These are phyloP conservation scores for Sporothrix protearum DNA, from an alignment of 2,329 filamentous ascomycete genomes.

Conservation along the genomic window DNA sequence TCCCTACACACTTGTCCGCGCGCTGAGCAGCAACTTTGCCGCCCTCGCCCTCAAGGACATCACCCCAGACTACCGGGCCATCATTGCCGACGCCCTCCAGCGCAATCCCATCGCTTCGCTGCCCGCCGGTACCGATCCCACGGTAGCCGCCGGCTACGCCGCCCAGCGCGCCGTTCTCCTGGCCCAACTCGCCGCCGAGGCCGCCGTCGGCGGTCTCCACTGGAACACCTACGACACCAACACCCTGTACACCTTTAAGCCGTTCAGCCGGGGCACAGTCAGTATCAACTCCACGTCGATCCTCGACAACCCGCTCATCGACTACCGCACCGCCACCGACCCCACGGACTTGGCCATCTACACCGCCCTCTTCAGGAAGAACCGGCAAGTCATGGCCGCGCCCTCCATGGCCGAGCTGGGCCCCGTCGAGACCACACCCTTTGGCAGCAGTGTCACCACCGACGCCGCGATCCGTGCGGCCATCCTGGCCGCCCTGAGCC, in stretches of 20 bases:
- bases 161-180: conserved; percentile 35
- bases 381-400: conserved; percentile 35
- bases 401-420: conserved; percentile 34
- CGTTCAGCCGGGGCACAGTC: conserved; percentile 40
- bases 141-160: conserved; percentile 40
- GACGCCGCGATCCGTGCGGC: conserved; percentile 33
- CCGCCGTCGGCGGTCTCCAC: conserved; percentile 33
- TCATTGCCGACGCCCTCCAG: conserved; percentile 30
- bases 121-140: conserved; percentile 35
- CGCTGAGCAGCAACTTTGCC: conserved; percentile 33
- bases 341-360: conserved; percentile 39
- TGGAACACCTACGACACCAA: conserved; percentile 34
- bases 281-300: conserved; percentile 38
- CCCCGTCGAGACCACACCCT: conserved; percentile 34
- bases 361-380: conserved; percentile 37
- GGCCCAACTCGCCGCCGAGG: conserved; percentile 33
- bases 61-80: conserved; percentile 29
- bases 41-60: conserved; percentile 38
- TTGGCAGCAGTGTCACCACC: conserved; percentile 29
- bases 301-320: conserved; percentile 36
- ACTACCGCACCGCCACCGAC: conserved; percentile 40
- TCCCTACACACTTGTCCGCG: conserved; percentile 34
- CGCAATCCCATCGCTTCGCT: conserved; percentile 31
- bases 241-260: conserved; percentile 33
- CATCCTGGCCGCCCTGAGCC: conserved; percentile 24